These are phyloP conservation scores for Pelargonium australe DNA, from an alignment of 441 rosid species.

Conservation along the genomic window DNA sequence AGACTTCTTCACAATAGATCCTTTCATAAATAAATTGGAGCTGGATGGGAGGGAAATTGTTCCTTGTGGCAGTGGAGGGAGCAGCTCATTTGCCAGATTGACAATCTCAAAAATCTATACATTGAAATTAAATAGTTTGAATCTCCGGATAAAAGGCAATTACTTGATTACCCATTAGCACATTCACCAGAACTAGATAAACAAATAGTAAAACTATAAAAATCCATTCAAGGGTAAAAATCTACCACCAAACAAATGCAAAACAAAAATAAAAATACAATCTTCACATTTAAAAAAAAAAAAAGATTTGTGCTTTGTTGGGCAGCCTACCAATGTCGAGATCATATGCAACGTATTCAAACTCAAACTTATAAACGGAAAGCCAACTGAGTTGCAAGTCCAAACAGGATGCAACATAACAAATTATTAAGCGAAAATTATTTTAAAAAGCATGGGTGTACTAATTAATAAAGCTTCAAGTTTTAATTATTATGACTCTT, in stretches of 20 bases:
- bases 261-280: background rate
- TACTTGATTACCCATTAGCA: background rate
- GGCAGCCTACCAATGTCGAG: background rate
- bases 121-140: background rate
- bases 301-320: background rate
- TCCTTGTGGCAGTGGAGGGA: slow-evolving; percentile 93
- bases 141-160: background rate
- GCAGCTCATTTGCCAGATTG: slow-evolving; percentile 97
- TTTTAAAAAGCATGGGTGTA: background rate
- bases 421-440: background rate
- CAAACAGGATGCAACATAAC: background rate
- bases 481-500: background rate
- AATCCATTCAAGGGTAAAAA: background rate
- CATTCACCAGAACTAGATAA: too few species aligned
- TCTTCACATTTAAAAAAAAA: background rate
- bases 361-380: background rate
- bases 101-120: slow-evolving; percentile 95
- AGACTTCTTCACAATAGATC: slow-evolving; percentile 61
- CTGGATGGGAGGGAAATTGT: slow-evolving; percentile 78
- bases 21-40: slow-evolving; percentile 63
- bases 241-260: background rate
- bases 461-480: background rate
- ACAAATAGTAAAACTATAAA: too few species aligned
- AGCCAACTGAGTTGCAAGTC: background rate
- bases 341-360: background rate